A percentile compares a stretch with the other conserved stretches of the same genome.
Conservation (phyloP, 2,329 filamentous ascomycete genomes). For the Grosmannia huntii region DNA sequence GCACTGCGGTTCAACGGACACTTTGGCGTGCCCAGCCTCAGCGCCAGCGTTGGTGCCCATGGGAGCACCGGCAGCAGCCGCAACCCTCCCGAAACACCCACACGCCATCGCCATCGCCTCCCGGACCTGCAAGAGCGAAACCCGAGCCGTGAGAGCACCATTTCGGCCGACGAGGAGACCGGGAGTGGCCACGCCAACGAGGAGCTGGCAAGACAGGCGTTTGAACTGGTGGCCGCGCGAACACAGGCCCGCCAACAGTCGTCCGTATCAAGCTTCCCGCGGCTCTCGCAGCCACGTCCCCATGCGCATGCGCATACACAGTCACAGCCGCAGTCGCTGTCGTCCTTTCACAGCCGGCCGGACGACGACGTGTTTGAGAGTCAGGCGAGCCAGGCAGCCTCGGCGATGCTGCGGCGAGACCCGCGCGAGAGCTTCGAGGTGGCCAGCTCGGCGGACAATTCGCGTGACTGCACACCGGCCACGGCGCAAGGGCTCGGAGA, state of each 20-base stretch:
- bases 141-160: constrained; percentile 74
- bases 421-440: constrained; percentile 40
- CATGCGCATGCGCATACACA: constrained; percentile 3
- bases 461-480: constrained; percentile 30
- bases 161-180: constrained; percentile 49
- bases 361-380: constrained; percentile 51
- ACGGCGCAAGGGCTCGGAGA: constrained; percentile 22
- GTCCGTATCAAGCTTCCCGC: constrained; percentile 13
- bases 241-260: constrained; percentile 10
- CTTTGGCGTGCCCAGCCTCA: not conserved
- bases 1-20: constrained; percentile 18
- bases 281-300: constrained; percentile 1
- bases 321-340: constrained; percentile 10
- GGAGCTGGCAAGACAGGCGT: constrained; percentile 40
- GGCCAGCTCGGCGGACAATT: constrained; percentile 26
- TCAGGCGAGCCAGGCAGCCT: constrained; percentile 66
- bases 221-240: constrained; percentile 34
- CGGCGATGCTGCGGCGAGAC: constrained; percentile 57
- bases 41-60: not conserved
- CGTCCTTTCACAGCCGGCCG: constrained; percentile 5
- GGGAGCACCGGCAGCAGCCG: constrained; percentile 14
- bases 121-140: constrained; percentile 25
- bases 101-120: constrained; percentile 11
- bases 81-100: constrained; percentile 33
- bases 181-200: constrained; percentile 23